Base-by-base conservation (phyloP, 1,284 basidiomycete species). In the Ceratobasidium sp. region DNA sequence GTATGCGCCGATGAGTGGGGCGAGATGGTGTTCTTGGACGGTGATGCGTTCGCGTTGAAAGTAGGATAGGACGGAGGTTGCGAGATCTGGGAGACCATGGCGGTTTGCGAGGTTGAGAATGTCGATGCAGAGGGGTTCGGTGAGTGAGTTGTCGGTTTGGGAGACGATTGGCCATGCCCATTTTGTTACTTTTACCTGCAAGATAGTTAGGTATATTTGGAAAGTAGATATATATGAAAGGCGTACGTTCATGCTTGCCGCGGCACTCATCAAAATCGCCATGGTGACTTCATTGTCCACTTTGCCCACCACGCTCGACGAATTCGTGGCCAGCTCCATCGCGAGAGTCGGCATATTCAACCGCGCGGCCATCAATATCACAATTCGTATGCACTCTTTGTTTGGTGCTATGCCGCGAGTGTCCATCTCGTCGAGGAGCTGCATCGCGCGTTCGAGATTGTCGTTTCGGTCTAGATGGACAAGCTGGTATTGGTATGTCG, bases 71-170 rank as follows among this genome's bases (percentile, higher is more conserved):
- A 89, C 92, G 41, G 90, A 88, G 3, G 88, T 85, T n/a, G 91
- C 94, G 1, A 96, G 87, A 57, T 90, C 88, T 0, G 93, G 88
- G 38, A 90, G 86, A 18, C 93, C 93, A 80, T 90, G 87, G 14
- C 94, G 90, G 27, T 89, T 93, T 18, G 93, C 93, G 0, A 92
- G 90, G 80, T 92, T 87, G 30, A 96, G 88, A 14, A 95, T 89
- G 44, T 88, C 85, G 18, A 92, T 81, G 80, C 92, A 92, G 20
- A 92, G 83, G 0, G 94, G 94, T 86, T 96, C 94, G 81, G 94
- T 92, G 0, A 86, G 84, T 67, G 92, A 82, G 62, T 86, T 85
- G 50, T 89, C 83, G 27, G 88, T 86, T 10, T 87, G 82, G 2
- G 91, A 89, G 35, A 90, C 86, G 52, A 88, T 88, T 10, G 88